phyloP scores from a whole-genome alignment of 108 stramenopile species.

The Fragilaria crotonensis region DNA sequence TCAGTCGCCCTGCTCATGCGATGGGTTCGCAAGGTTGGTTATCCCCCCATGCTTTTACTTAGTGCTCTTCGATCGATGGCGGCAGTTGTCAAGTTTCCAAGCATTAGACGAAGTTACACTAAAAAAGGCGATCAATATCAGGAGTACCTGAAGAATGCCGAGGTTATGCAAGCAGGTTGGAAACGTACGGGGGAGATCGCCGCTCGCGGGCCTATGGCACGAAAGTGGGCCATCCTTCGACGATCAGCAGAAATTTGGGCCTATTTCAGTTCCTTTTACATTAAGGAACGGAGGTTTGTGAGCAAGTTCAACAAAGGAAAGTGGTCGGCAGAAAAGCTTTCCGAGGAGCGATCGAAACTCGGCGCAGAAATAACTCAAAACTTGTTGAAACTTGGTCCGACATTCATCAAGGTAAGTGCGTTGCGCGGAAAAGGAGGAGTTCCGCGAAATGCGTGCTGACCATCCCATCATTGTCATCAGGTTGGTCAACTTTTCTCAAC shows the following conservation, averaged over 20 bases:
- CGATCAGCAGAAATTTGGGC: constrained; percentile 88
- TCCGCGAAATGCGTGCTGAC: too few relatives aligned
- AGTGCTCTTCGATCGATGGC: constrained; percentile 39
- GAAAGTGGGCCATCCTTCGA: constrained; percentile 72
- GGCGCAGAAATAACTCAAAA: constrained; percentile 86
- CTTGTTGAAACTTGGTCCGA: constrained; percentile 89
- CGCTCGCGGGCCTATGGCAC: constrained; percentile 53
- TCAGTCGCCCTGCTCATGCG: constrained; percentile 62
- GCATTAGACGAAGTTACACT: constrained; percentile 1
- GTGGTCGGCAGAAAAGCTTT: constrained; percentile 64
- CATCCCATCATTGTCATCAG: constrained; percentile 19
- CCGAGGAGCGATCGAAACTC: constrained; percentile 60
- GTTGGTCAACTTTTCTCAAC: constrained; percentile 94
- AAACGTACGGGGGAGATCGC: constrained; percentile 84
- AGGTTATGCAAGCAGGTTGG: constrained; percentile 77
- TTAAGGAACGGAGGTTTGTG: constrained; percentile 70
- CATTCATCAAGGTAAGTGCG: constrained; percentile 79
- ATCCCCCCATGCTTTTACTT: constrained; percentile 34
- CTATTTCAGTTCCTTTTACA: constrained; percentile 79
- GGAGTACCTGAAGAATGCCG: constrained; percentile 61
- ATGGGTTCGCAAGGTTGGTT: constrained; percentile 58
- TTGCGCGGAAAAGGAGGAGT: too few relatives aligned
- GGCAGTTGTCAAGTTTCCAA: constrained; percentile 38
- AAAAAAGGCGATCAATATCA: constrained; percentile 20
- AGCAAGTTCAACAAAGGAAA: constrained; percentile 63